Conservation (phyloP, 1,284 basidiomycete genomes). For the Abortiporus biennis region DNA sequence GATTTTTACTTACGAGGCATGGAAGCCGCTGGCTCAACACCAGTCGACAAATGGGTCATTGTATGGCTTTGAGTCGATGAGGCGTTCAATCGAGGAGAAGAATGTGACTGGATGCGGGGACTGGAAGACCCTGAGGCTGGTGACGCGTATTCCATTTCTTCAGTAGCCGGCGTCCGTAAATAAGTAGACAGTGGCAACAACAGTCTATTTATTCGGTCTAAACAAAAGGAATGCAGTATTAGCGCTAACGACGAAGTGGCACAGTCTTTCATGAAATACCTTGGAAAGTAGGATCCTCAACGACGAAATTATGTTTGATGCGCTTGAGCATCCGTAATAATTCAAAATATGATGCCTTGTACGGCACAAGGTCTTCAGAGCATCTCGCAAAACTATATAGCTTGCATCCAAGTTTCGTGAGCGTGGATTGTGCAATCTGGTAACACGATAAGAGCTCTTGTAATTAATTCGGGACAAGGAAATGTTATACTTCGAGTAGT, state of each 20-base stretch:
- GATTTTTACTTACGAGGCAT: conserved; percentile 4
- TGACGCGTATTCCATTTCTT: conserved; percentile 2
- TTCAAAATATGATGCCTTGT: conserved; percentile 12
- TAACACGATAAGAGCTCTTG: background rate
- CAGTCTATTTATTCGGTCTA: conserved; percentile 12
- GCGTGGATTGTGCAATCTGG: conserved; percentile 10
- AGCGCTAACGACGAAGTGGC: background rate
- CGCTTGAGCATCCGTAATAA: conserved; percentile 11
- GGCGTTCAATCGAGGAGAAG: background rate
- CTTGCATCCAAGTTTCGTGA: conserved; percentile 6
- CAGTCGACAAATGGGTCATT: too few relatives aligned
- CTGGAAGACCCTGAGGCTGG: conserved; percentile 1
- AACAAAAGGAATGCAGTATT: background rate
- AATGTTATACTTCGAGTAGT: conserved; percentile 11
- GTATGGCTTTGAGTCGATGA: background rate
- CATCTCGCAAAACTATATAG: conserved; percentile 9
- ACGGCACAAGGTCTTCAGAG: conserved; percentile 5
- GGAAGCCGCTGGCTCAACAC: background rate
- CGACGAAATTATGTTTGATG: too few relatives aligned
- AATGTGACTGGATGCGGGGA: background rate
- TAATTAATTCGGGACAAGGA: background rate
- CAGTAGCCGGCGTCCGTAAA: conserved; percentile 7
- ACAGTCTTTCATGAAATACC: too few relatives aligned
- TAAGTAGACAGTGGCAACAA: conserved; percentile 11
- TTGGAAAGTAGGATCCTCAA: background rate